A percentile compares a stretch with the other conserved stretches of the same genome.
Evolutionary conservation across 2,329 filamentous ascomycete species (phyloP).

Genomic region (Coniochaeta sp.): DNA sequence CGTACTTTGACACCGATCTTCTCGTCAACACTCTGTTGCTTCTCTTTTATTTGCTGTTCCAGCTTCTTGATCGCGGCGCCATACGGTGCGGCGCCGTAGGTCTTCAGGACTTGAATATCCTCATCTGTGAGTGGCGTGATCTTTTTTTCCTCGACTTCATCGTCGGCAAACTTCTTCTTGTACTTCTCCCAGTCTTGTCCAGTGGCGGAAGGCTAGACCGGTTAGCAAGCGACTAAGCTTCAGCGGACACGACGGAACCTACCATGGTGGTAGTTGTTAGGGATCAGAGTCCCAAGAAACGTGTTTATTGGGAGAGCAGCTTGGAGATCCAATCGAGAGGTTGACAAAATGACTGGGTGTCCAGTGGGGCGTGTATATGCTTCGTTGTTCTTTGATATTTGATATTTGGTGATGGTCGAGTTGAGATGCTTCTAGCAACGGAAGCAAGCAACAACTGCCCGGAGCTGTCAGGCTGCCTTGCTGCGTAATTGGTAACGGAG

Average conservation of each 20-base stretch:
- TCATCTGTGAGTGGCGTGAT: slow-evolving; percentile 95
- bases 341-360: neutral
- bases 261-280: neutral
- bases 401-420: neutral
- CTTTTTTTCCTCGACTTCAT: slow-evolving; percentile 99
- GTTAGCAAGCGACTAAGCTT: slow-evolving; percentile 5
- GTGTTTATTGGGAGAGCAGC: neutral
- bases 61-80: slow-evolving; percentile 91
- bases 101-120: slow-evolving; percentile 99
- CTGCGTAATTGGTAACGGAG: slow-evolving; percentile 1
- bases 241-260: neutral
- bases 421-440: neutral
- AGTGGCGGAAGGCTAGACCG: slow-evolving; percentile 80
- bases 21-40: slow-evolving; percentile 95
- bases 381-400: neutral
- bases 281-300: neutral
- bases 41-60: slow-evolving; percentile 99
- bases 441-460: neutral
- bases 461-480: slow-evolving; percentile 1
- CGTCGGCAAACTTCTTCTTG: slow-evolving; percentile 92
- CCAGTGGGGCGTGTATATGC: neutral
- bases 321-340: neutral
- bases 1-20: slow-evolving; percentile 84
- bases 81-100: slow-evolving; percentile 95
- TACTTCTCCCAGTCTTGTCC: slow-evolving; percentile 98